phyloP scores from a whole-genome alignment of 2,329 filamentous ascomycete genomes.

The Zarea fungicola region DNA sequence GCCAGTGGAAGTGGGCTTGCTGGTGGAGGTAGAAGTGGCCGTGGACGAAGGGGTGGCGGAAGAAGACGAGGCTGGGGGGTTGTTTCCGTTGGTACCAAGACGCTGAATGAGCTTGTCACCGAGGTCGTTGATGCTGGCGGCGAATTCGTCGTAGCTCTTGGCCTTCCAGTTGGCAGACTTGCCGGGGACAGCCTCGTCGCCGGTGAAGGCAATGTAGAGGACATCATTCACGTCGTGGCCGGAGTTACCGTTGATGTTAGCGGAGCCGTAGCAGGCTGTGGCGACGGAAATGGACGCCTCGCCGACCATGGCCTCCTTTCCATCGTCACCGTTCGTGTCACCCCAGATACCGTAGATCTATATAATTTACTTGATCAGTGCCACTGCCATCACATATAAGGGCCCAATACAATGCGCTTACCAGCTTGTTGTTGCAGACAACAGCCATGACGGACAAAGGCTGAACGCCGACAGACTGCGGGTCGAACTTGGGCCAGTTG shows the following conservation, averaged over 20 bases:
- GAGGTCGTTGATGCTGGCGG: constrained; percentile 44
- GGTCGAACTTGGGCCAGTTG: constrained; percentile 30
- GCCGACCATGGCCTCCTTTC: constrained; percentile 42
- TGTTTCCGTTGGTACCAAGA: constrained; percentile 18
- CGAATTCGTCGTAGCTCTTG: constrained; percentile 42
- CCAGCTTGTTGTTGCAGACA: constrained; percentile 39
- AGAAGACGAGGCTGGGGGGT: no score
- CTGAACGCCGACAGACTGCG: constrained; percentile 32
- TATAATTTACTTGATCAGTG: no score
- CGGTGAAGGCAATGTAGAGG: constrained; percentile 57
- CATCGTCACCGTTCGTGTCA: constrained; percentile 53
- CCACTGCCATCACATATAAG: no score
- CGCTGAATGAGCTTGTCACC: constrained; percentile 47
- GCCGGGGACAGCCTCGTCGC: constrained; percentile 52
- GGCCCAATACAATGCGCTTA: no score
- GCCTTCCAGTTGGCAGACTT: constrained; percentile 51
- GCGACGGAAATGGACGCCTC: constrained; percentile 55
- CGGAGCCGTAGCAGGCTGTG: constrained; percentile 49
- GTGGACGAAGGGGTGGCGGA: no score
- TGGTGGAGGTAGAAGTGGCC: no score
- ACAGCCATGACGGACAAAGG: constrained; percentile 46
- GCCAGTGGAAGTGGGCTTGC: no score
- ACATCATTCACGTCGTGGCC: constrained; percentile 55
- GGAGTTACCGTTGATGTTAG: constrained; percentile 46
- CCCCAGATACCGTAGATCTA: constrained; percentile 51